These are phyloP conservation scores for Leonotis leonurus DNA, from an alignment of 257 asterid genomes.

Conservation along the genomic window DNA sequence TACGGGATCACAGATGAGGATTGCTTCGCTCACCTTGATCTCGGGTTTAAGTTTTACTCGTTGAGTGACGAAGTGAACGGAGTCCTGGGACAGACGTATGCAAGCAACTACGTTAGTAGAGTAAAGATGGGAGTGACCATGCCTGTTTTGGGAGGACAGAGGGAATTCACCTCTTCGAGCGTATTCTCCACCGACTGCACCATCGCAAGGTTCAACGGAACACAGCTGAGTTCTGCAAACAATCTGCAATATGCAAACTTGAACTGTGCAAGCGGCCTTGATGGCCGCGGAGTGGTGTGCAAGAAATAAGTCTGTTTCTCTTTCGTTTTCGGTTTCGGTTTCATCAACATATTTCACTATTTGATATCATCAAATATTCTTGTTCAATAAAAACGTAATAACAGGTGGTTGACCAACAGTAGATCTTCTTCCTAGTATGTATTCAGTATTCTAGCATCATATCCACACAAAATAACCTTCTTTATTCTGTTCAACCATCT, in stretches of 20 bases:
- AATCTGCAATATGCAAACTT: constrained; percentile 31
- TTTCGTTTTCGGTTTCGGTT: no score
- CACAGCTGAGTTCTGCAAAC: neutral
- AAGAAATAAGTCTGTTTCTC: constrained; percentile 27
- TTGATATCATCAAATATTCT: constrained; percentile 4
- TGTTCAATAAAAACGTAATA: constrained; percentile 13
- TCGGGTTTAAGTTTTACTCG: constrained; percentile 69
- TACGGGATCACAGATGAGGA: constrained; percentile 66
- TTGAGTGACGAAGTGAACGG: constrained; percentile 56
- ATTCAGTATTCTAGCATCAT: neutral
- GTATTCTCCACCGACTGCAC: constrained; percentile 63
- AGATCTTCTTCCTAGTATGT: constrained; percentile 1
- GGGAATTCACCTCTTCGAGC: constrained; percentile 48
- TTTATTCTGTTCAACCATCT: neutral
- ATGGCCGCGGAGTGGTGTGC: constrained; percentile 70
- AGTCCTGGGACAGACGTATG: constrained; percentile 74
- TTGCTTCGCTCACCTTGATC: constrained; percentile 78
- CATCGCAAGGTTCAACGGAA: constrained; percentile 51
- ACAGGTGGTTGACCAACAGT: constrained; percentile 11
- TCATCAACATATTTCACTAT: neutral
- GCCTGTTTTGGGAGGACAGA: constrained; percentile 83
- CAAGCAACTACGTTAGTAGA: constrained; percentile 46
- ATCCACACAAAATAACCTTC: neutral
- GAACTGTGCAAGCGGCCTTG: constrained; percentile 48
- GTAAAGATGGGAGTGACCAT: constrained; percentile 74